Base-by-base conservation (phyloP, 208 protist genomes). In the Acanthamoeba triangularis region DNA sequence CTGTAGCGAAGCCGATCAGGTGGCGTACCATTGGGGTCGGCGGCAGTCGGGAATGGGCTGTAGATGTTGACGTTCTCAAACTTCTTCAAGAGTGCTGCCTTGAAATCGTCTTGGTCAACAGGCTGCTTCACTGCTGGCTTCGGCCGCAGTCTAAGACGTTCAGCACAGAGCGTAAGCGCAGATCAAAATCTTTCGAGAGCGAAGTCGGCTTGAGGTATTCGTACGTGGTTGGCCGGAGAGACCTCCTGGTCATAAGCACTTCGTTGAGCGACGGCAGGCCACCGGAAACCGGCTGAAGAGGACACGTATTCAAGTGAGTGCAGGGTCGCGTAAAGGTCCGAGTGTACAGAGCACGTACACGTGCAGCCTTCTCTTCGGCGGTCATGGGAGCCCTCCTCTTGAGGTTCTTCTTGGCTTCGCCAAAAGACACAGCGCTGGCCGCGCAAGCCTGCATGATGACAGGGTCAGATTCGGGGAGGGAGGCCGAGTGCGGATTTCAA, bases 1-100 rank as follows among this genome's bases (percentile, higher is more conserved):
- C 14, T 59, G 54, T 59, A 2, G 1, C 20, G 54, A 6, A 23
- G 18, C 13, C 18, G 54, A 72, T n/a, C 65, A 72, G 30, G 23
- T 30, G 13, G n/a, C 30, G 49, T 88, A 88, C 80, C 80, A n/a
- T 88, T 88, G 25, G 3, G 4, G 28, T 54, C 41, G 3, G 35
- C 8, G 6, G 13, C 4, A 23, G 80, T 59, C 1, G 80, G 80
- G 49, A 23, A 14, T 3, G 80, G 80, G 23, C 80, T 88, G 80
- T 88, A 88, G 49, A 88, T n/a, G 49, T 61, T 63, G 8, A 63
- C 80, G 52, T 88, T 88, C 80, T 88, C 80, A 63, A 88, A 88
- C 49, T 88, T 88, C 80, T 63, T 88, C 11, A 88, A 28, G 7
- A 88, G 49, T 10, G 80, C 80, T 0, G 80, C 80, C 13, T 28